These are phyloP conservation scores for Saccharomyces pastorianus DNA, from an alignment of 1,139 yeast genomes.

Conservation along the genomic window DNA sequence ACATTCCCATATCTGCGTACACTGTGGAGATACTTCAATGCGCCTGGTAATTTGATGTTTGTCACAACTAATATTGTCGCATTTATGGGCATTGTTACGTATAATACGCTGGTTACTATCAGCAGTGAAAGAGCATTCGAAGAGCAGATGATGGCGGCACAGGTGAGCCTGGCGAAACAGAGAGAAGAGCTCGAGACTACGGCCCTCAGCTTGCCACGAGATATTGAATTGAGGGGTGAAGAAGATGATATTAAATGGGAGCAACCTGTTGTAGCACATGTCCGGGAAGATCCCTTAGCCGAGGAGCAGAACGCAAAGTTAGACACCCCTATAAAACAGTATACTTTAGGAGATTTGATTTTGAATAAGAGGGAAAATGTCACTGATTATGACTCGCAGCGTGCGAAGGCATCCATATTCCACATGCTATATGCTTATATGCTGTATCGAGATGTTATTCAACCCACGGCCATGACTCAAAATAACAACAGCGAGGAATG, in stretches of 20 bases:
- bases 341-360: background rate
- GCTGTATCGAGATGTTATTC: slow-evolving; percentile 16
- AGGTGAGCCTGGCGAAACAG: slow-evolving; percentile 3
- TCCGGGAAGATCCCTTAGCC: background rate
- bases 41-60: slow-evolving; percentile 29
- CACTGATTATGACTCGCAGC: slow-evolving; percentile 11
- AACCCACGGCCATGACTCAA: background rate
- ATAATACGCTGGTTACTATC: slow-evolving; percentile 19
- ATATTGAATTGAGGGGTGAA: background rate
- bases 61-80: slow-evolving; percentile 29
- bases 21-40: slow-evolving; percentile 30
- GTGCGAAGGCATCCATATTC: slow-evolving; percentile 25
- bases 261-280: background rate
- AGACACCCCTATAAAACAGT: background rate
- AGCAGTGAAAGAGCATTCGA: slow-evolving; percentile 11
- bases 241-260: background rate
- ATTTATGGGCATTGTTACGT: slow-evolving; percentile 26
- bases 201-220: background rate
- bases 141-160: slow-evolving; percentile 3
- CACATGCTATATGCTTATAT: slow-evolving; percentile 26
- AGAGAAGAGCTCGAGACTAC: background rate
- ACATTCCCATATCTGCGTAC: slow-evolving; percentile 3
- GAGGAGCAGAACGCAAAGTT: background rate
- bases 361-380: slow-evolving; percentile 3
- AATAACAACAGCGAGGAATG: slow-evolving; percentile 5